A percentile compares a stretch with the other conserved stretches of the same genome.
Conservation (phyloP, 768 basidiomycete genomes). For the Amanita pseudoporphyria region DNA sequence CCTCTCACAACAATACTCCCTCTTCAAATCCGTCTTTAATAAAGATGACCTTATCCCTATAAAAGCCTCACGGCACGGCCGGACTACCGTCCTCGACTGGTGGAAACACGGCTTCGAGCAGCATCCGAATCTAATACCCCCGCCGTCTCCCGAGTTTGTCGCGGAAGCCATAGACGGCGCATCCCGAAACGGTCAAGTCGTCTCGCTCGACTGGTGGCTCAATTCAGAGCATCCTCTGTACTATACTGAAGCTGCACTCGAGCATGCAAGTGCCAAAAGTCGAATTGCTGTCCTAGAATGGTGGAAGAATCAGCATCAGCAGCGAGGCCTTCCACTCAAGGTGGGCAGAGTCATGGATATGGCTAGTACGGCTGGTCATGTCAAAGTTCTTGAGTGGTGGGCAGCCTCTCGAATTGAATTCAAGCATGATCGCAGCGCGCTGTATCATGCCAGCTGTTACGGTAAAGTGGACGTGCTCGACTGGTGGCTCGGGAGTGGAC, state of each 20-base stretch:
- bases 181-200: conserved; percentile 65
- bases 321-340: conserved; percentile 51
- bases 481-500: conserved; percentile 77
- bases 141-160: conserved; percentile 44
- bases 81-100: conserved; percentile 68
- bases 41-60: conserved; percentile 64
- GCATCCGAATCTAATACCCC: conserved; percentile 48
- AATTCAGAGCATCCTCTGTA: conserved; percentile 54
- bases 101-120: conserved; percentile 62
- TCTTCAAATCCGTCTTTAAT: conserved; percentile 53
- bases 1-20: conserved; percentile 49
- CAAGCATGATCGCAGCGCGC: conserved; percentile 68
- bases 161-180: conserved; percentile 72
- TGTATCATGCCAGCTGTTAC: conserved; percentile 71
- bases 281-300: conserved; percentile 71
- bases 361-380: conserved; percentile 71
- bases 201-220: conserved; percentile 77
- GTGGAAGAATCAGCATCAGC: conserved; percentile 60
- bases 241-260: conserved; percentile 74
- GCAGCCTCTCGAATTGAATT: conserved; percentile 65
- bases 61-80: conserved; percentile 69
- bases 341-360: conserved; percentile 81
- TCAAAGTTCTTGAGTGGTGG: conserved; percentile 81
- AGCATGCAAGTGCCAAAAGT: conserved; percentile 70
- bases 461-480: conserved; percentile 73